Conservation (phyloP, 257 asterid genomes). For the Petunia axillaris region DNA sequence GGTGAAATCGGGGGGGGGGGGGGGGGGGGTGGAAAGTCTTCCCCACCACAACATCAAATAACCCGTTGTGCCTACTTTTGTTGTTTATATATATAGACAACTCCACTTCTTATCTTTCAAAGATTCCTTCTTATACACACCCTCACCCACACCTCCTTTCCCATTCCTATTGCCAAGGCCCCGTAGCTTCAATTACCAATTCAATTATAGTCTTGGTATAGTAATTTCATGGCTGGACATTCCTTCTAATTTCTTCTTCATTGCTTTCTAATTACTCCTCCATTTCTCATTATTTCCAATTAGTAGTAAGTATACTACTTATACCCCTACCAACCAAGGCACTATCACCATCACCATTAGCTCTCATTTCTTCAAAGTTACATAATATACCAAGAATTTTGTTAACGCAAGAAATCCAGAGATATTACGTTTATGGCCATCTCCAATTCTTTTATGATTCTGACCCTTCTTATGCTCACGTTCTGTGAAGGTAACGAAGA, state of each 20-base stretch:
- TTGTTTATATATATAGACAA: background rate
- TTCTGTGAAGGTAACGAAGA: constrained; percentile 16
- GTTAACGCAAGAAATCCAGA: background rate
- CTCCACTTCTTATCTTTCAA: background rate
- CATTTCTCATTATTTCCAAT: background rate
- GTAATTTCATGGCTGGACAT: background rate
- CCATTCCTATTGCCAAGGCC: background rate
- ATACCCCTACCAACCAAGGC: background rate
- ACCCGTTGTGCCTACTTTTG: background rate
- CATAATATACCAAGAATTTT: background rate
- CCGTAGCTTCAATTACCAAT: background rate
- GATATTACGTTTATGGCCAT: constrained; percentile 27
- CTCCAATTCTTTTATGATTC: constrained; percentile 16
- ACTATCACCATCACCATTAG: constrained; percentile 2
- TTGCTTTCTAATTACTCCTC: constrained; percentile 6
- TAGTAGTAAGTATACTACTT: background rate
- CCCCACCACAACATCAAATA: constrained; percentile 26
- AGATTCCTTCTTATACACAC: background rate
- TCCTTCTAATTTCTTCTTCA: background rate
- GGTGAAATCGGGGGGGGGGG: too few species aligned
- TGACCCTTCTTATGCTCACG: constrained; percentile 28
- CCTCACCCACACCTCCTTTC: background rate
- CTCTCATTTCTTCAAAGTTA: background rate
- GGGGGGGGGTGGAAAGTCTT: background rate
- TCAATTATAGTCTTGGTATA: constrained; percentile 3